These are phyloP conservation scores for Dactylis glomerata DNA, from an alignment of 176 grass and related monocot genomes.

Conservation along the genomic window DNA sequence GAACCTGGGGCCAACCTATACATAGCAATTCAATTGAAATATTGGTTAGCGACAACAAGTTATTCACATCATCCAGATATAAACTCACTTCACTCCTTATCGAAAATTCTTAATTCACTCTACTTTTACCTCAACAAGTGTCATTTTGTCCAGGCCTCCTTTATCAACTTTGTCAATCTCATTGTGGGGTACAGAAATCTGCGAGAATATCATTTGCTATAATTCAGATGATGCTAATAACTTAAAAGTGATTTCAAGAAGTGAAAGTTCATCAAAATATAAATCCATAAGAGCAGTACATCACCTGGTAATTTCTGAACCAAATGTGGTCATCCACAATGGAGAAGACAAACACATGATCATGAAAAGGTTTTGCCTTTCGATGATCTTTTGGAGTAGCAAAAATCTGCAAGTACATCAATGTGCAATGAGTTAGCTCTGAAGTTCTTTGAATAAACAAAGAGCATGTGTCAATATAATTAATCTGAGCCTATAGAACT, in stretches of 20 bases:
- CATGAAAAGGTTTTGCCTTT: constrained; percentile 90
- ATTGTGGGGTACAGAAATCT: constrained; percentile 91
- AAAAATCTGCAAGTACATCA: constrained; percentile 57
- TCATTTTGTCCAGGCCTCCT: constrained; percentile 94
- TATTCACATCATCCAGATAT: background rate
- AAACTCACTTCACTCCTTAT: too few relatives aligned
- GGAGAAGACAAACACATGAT: constrained; percentile 89
- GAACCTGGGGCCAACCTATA: constrained; percentile 96
- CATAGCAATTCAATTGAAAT: background rate
- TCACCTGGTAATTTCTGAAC: constrained; percentile 98
- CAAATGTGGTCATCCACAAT: constrained; percentile 90
- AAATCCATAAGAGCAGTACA: constrained; percentile 3
- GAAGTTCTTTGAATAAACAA: constrained; percentile 11
- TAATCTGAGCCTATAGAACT: background rate
- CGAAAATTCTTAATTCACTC: too few relatives aligned
- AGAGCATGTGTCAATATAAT: background rate
- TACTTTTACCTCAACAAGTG: constrained; percentile 75
- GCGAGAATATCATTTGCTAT: constrained; percentile 5
- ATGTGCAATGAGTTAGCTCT: background rate
- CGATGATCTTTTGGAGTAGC: constrained; percentile 80
- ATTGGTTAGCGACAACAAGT: background rate
- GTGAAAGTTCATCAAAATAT: background rate
- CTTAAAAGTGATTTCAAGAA: background rate
- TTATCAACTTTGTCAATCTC: constrained; percentile 91
- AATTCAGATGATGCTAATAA: constrained; percentile 27